A percentile compares a stretch with the other conserved stretches of the same genome.
Conservation (phyloP, 1,284 basidiomycete genomes). For the Mycosarcoma mackinlayi region DNA sequence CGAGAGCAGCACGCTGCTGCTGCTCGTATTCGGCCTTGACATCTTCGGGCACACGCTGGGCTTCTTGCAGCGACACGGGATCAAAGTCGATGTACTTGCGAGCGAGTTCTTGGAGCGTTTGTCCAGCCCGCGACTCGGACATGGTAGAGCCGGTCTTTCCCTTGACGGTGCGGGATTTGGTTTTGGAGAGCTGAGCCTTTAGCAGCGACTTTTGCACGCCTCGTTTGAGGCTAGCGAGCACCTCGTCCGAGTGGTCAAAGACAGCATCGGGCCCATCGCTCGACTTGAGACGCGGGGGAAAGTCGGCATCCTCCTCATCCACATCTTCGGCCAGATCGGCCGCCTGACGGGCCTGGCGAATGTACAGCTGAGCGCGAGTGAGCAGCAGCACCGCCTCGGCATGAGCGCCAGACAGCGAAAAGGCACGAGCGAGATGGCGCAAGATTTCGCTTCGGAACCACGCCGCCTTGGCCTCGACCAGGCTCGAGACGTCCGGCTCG, state of each 20-base stretch:
- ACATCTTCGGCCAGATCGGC: slow-evolving; percentile 63
- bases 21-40: slow-evolving; percentile 43
- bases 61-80: slow-evolving; percentile 49
- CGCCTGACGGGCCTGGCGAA: slow-evolving; percentile 63
- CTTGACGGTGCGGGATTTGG: slow-evolving; percentile 8
- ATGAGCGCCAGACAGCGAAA: slow-evolving; percentile 46
- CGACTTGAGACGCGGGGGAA: slow-evolving; percentile 51
- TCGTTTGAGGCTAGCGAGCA: slow-evolving; percentile 35
- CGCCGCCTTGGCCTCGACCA: slow-evolving; percentile 65
- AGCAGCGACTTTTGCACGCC: slow-evolving; percentile 43
- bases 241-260: slow-evolving; percentile 46
- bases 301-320: slow-evolving; percentile 57
- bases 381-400: slow-evolving; percentile 62
- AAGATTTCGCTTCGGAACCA: slow-evolving; percentile 64
- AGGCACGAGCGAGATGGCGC: slow-evolving; percentile 59
- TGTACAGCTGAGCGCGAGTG: slow-evolving; percentile 58
- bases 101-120: slow-evolving; percentile 58
- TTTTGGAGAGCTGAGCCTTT: slow-evolving; percentile 16
- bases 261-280: slow-evolving; percentile 29
- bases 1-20: slow-evolving; percentile 21
- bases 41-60: slow-evolving; percentile 30
- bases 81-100: slow-evolving; percentile 65
- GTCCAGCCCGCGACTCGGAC: slow-evolving; percentile 54
- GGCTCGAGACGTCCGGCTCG: slow-evolving; percentile 63
- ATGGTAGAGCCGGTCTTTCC: slow-evolving; percentile 23